Percentiles rank a stretch among this genome's conserved stretches.
phyloP scores from a whole-genome alignment of 2,329 filamentous ascomycete genomes.

The Bertia moriformis region DNA sequence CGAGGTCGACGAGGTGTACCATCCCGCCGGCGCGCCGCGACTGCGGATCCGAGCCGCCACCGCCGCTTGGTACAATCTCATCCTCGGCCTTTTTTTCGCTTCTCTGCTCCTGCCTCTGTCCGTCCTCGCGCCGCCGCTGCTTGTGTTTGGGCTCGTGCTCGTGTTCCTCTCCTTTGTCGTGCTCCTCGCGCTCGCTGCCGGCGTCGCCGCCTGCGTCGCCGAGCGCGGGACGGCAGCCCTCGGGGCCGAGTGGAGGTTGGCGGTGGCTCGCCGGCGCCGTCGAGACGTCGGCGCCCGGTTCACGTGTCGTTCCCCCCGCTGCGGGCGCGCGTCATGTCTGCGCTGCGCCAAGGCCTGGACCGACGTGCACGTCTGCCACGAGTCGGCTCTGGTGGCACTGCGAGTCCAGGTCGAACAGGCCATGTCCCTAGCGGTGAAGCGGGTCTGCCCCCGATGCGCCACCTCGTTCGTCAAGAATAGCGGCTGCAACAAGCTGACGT shows the following conservation, averaged over 20 bases:
- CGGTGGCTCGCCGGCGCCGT: conserved; percentile 53
- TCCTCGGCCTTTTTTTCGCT: conserved; percentile 14
- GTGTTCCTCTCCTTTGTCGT: conserved; percentile 29
- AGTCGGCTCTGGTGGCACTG: conserved; percentile 66
- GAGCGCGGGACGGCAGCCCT: no score
- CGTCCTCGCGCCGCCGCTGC: conserved; percentile 36
- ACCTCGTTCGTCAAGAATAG: conserved; percentile 84
- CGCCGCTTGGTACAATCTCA: conserved; percentile 9
- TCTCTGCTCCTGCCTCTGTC: conserved; percentile 33
- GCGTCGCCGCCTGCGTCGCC: no score
- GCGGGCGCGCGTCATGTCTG: conserved; percentile 61
- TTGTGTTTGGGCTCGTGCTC: conserved; percentile 35
- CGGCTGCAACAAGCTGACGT: conserved; percentile 94
- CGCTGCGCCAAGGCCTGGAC: conserved; percentile 70
- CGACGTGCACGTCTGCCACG: conserved; percentile 82
- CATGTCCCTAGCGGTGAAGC: conserved; percentile 85
- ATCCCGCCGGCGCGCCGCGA: conserved; percentile 35
- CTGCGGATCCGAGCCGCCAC: conserved; percentile 35
- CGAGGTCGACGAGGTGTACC: conserved; percentile 67
- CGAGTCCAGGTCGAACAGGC: conserved; percentile 83
- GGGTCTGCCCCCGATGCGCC: conserved; percentile 81
- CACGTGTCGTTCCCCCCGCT: conserved; percentile 56
- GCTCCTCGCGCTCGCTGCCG: conserved; percentile 26
- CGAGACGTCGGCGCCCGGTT: conserved; percentile 65
- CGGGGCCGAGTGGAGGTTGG: conserved; percentile 37